Evolutionary conservation across 1,139 yeast genomes (phyloP).

Genomic region (Kluyveromyces marxianus): DNA sequence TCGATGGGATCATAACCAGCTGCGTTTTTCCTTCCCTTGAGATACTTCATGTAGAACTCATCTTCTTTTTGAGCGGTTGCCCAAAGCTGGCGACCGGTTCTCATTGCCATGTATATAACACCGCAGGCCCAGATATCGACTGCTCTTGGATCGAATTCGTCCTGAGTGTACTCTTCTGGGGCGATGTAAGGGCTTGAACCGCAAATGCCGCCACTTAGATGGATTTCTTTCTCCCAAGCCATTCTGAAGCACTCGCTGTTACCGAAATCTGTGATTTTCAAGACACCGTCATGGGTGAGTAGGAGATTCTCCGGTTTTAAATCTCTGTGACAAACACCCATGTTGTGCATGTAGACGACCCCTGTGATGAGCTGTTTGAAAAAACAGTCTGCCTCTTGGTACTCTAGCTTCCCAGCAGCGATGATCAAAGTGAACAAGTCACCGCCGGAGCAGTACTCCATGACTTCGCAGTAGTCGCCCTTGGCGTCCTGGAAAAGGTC

Average conservation of each 20-base stretch:
- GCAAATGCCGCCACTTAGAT: constrained; percentile 75
- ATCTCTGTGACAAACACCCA: constrained; percentile 96
- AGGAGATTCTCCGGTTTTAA: constrained; percentile 88
- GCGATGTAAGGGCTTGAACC: constrained; percentile 93
- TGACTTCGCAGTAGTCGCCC: constrained; percentile 91
- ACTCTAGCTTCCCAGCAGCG: constrained; percentile 76
- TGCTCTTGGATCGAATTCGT: constrained; percentile 80
- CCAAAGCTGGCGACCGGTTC: constrained; percentile 94
- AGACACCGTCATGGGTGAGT: constrained; percentile 67
- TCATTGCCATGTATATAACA: constrained; percentile 95
- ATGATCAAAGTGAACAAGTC: constrained; percentile 81
- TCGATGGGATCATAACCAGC: constrained; percentile 92
- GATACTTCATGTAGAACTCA: constrained; percentile 67
- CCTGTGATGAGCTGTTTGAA: constrained; percentile 89
- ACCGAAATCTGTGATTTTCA: constrained; percentile 93
- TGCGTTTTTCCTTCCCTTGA: constrained; percentile 67
- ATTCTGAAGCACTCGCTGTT: constrained; percentile 91
- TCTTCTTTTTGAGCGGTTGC: constrained; percentile 74
- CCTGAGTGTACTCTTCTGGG: constrained; percentile 78
- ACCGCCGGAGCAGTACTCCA: constrained; percentile 96
- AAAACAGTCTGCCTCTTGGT: constrained; percentile 88
- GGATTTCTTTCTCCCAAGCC: constrained; percentile 94
- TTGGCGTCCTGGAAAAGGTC: constrained; percentile 85
- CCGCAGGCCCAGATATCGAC: constrained; percentile 98
- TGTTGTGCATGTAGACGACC: constrained; percentile 90